Conservation (phyloP, 2,329 filamentous ascomycete genomes). For the Lachnellula suecica region DNA sequence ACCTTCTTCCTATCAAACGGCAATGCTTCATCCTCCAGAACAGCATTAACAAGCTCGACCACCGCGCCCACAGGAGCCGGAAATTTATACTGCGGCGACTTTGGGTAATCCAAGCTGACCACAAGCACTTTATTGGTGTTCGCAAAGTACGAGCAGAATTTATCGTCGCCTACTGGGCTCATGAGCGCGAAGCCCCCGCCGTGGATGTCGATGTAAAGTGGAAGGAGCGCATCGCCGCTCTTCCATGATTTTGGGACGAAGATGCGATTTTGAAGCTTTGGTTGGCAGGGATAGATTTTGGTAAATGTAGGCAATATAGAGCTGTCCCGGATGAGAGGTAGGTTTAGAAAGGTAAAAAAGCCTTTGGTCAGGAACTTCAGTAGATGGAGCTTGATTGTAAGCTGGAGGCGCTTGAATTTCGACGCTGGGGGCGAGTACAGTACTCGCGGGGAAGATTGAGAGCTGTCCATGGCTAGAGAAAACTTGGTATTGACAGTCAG, state of each 20-base stretch:
- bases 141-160: conserved; percentile 46
- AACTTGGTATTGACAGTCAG: neutral
- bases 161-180: conserved; percentile 43
- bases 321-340: conserved; percentile 16
- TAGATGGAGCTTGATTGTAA: conserved; percentile 10
- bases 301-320: conserved; percentile 20
- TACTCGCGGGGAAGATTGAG: neutral
- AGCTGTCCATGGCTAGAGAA: neutral
- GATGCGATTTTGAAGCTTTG: conserved; percentile 32
- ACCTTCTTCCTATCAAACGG: conserved; percentile 44
- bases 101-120: conserved; percentile 48
- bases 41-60: conserved; percentile 41
- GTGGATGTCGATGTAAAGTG: conserved; percentile 50
- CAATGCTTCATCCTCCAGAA: conserved; percentile 42
- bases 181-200: conserved; percentile 51
- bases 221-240: conserved; percentile 24
- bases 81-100: conserved; percentile 45
- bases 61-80: conserved; percentile 45
- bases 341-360: conserved; percentile 7
- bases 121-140: conserved; percentile 41
- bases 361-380: conserved; percentile 11
- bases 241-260: conserved; percentile 36
- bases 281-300: conserved; percentile 21
- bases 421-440: conserved; percentile 1
- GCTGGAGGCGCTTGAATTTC: conserved; percentile 7